Evolutionary conservation across 139 green algal species (phyloP).

Genomic region (Coelastrella sp.): DNA sequence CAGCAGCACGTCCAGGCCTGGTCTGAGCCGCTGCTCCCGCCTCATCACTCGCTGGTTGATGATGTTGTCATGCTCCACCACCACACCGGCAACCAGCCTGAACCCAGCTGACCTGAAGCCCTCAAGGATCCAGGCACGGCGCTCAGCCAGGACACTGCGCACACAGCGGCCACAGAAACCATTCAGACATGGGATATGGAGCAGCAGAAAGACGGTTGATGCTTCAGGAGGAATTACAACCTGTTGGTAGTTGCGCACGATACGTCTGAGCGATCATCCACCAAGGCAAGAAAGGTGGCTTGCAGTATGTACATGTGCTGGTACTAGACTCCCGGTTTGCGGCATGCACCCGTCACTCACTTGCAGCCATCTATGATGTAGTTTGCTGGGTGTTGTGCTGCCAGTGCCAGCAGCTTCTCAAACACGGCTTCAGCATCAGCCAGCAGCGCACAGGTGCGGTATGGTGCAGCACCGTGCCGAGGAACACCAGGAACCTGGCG

Average conservation of each 20-base stretch:
- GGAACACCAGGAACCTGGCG: background rate
- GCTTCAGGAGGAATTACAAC: no score
- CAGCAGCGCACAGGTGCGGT: background rate
- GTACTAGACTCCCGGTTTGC: background rate
- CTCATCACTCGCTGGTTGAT: background rate
- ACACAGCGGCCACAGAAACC: background rate
- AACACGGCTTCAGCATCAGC: conserved; percentile 49
- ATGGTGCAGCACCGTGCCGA: background rate
- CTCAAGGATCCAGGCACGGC: background rate
- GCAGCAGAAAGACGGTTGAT: no score
- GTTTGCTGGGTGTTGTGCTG: conserved; percentile 50
- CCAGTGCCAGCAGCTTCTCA: conserved; percentile 48
- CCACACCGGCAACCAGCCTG: conserved; percentile 26
- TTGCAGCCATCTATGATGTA: conserved; percentile 72
- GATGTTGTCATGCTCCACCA: background rate
- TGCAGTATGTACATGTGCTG: background rate
- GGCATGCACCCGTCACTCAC: conserved; percentile 26
- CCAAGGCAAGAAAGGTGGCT: background rate
- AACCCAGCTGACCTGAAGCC: conserved; percentile 52
- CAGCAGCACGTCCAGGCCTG: background rate
- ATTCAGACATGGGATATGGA: no score
- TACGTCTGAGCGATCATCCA: no score
- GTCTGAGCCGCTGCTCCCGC: background rate
- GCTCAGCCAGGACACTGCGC: conserved; percentile 28
- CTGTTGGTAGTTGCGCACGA: no score